Conservation (phyloP, 352 stramenopile genomes). For the Pythium rishiriense region DNA sequence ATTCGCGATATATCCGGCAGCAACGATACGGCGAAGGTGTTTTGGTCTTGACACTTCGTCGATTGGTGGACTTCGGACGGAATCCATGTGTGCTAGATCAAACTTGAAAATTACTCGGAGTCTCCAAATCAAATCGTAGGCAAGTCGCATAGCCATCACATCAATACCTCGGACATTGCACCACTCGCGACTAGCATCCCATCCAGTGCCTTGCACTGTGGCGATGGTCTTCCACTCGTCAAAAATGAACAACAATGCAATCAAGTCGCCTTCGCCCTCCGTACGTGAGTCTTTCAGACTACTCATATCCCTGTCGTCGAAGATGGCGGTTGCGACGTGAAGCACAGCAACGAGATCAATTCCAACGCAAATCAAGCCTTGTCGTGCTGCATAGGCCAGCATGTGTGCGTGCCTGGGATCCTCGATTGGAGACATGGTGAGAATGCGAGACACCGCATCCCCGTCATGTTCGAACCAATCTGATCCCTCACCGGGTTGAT, state of each 20-base stretch:
- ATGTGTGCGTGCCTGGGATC: neutral
- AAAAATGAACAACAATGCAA: neutral
- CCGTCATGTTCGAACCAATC: neutral
- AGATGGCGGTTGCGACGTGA: neutral
- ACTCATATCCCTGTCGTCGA: neutral
- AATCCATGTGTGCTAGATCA: neutral
- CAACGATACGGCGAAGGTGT: neutral
- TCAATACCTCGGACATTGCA: neutral
- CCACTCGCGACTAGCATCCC: neutral
- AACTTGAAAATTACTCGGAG: neutral
- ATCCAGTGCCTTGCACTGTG: neutral
- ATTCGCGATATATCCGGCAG: neutral
- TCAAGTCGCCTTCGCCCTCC: neutral
- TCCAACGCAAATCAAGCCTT: neutral
- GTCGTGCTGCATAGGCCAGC: neutral
- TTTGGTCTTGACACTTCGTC: neutral
- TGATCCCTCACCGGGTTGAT: neutral
- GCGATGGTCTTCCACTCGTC: neutral
- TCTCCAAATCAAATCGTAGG: neutral
- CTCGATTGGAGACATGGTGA: neutral
- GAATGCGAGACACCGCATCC: neutral
- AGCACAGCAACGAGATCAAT: conserved; percentile 1
- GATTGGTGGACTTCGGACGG: neutral
- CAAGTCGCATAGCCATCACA: neutral
- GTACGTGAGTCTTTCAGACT: neutral